A percentile compares a stretch with the other conserved stretches of the same genome.
phyloP scores from a whole-genome alignment of 1,284 basidiomycete species.

The Moesziomyces sp. region DNA sequence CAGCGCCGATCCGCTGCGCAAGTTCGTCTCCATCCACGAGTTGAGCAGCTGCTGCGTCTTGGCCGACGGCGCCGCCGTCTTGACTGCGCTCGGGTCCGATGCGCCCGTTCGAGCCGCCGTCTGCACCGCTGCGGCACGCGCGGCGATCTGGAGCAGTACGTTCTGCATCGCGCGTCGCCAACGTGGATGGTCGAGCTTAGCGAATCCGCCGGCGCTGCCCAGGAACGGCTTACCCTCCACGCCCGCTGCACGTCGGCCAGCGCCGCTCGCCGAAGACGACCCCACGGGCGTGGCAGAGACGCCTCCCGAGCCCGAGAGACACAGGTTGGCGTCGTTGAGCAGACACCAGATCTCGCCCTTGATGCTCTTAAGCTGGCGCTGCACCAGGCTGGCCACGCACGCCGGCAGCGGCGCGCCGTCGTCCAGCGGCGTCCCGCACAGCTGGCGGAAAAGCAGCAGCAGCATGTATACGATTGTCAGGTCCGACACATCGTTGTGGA shows the following conservation, averaged over 20 bases:
- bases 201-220: conserved; percentile 46
- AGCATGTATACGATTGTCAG: conserved; percentile 82
- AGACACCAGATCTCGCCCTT: conserved; percentile 83
- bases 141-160: conserved; percentile 76
- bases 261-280: conserved; percentile 1
- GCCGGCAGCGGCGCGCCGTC: conserved; percentile 68
- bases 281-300: conserved; percentile 7
- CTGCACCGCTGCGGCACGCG: conserved; percentile 70
- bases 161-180: conserved; percentile 73
- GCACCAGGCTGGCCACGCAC: conserved; percentile 32
- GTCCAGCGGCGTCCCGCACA: conserved; percentile 71
- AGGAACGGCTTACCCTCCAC: conserved; percentile 25
- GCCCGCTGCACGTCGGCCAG: conserved; percentile 6
- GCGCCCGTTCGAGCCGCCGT: conserved; percentile 23
- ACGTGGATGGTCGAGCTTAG: conserved; percentile 70
- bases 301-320: conserved; percentile 26
- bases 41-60: conserved; percentile 49
- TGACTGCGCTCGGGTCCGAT: conserved; percentile 14
- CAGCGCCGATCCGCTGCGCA: conserved; percentile 42
- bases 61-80: conserved; percentile 34
- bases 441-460: conserved; percentile 80
- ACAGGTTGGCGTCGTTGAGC: conserved; percentile 71
- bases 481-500: conserved; percentile 80
- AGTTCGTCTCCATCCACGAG: conserved; percentile 58
- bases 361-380: conserved; percentile 44